These are phyloP conservation scores for Agrocybe chaxingu DNA, from an alignment of 768 basidiomycete genomes.

Conservation along the genomic window DNA sequence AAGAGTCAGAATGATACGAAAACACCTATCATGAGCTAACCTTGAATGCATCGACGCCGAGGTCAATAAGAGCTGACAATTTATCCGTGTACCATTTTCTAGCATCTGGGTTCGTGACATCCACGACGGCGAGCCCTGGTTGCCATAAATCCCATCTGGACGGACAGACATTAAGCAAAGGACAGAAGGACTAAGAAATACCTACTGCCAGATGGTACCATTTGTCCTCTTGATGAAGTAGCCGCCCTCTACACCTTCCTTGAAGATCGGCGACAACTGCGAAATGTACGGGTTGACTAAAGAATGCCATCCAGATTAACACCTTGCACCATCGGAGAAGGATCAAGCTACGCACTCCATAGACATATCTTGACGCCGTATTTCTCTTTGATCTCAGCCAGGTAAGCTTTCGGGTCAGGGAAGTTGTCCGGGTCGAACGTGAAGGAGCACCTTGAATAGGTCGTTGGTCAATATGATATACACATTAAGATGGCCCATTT, in stretches of 20 bases:
- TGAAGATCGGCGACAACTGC: constrained; percentile 66
- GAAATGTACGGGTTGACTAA: constrained; percentile 74
- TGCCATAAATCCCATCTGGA: constrained; percentile 28
- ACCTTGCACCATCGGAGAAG: background rate
- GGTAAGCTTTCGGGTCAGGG: constrained; percentile 66
- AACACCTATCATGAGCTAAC: constrained; percentile 22
- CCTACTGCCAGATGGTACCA: constrained; percentile 67
- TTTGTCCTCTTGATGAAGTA: constrained; percentile 70
- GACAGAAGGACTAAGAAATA: constrained; percentile 7
- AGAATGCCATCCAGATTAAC: background rate
- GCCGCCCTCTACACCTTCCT: constrained; percentile 62
- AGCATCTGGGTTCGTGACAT: constrained; percentile 55
- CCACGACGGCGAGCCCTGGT: constrained; percentile 53
- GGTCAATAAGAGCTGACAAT: constrained; percentile 46
- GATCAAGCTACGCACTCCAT: constrained; percentile 47
- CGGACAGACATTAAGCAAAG: background rate
- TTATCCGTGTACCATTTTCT: constrained; percentile 54
- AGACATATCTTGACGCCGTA: constrained; percentile 71
- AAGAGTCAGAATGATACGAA: background rate
- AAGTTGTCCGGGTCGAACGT: constrained; percentile 76
- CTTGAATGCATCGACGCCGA: constrained; percentile 61
- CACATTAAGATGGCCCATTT: constrained; percentile 6
- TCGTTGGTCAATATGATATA: background rate
- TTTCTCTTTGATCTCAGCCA: constrained; percentile 54
- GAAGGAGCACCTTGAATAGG: constrained; percentile 57